Base-by-base conservation (phyloP, 805 yeast genomes). In the Candida pseudoglaebosa region DNA sequence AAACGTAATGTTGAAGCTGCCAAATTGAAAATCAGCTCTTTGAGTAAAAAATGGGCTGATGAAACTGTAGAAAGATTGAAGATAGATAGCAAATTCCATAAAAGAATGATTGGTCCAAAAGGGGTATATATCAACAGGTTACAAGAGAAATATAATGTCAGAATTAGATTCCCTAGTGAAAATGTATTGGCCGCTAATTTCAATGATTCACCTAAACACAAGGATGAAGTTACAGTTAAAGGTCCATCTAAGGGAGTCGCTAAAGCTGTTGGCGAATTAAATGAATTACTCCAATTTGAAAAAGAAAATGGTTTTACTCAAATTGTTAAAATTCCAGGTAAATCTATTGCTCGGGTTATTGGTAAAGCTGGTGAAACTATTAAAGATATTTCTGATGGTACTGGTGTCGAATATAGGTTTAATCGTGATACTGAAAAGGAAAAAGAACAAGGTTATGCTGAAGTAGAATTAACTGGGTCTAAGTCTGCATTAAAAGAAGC, bases 211-310 rank as follows among this genome's bases (percentile, higher is more conserved):
- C 70, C 73, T 24, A 70, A 68, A 28, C 70, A 68, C 40, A 67
- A 70, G 51, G 75, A 78, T 53, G 93, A 85, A 49, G 80, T 84
- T 30, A 67, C 73, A 21, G 75, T 91, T 42, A 80, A 81, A 53
- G 97, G 97, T 39, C 95, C 97, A 36, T 85, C 97, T 18, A 83
- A 82, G 62, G 93, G 91, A 49, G 98, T 85, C 24, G 72, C 78
- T 24, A 80, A 81, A 57, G 95, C 95, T 24, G 79, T 78, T 57
- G 90, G 82, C 45, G 97, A 90, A 67, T 67, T 95, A 54, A 73
- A 75, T 49, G 96, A 89, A 40, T 73, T 95, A 45, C 70, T 86
- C 49, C 82, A 84, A 49, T 93, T 83, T 60, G 98, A 90, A 62
- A 82, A 76, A 53, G 95, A 86, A 50, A 87, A 89, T 56, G 91